Evolutionary conservation across 176 grass and related monocot species (phyloP), one percentile per base, ranked within the genome.

Genomic region (Elaeis guineensis): DNA sequence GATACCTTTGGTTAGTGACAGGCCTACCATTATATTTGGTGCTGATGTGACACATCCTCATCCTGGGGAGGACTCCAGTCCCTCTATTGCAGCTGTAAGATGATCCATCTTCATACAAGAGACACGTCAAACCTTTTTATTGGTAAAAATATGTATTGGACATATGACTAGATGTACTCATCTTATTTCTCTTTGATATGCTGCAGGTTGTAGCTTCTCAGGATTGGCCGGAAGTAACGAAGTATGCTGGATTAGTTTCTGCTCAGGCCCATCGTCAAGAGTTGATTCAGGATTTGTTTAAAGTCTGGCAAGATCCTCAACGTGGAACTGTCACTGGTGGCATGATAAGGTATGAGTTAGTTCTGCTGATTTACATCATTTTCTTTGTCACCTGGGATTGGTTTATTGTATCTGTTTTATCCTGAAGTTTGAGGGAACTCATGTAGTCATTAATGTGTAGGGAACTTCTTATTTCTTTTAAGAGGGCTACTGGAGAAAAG

Each of bases 21-120:
- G 18, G 21, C 65, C 65, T 68, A 68, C 65, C 32, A 68, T 68
- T 22, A 68, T 68, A 68, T 68, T 68, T 68, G 65, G 65, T 68
- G 65, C 65, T 23, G 65, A 68, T 39, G 65, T 68, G 9, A 68
- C 65, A 9, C 65, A 68, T 56, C 65, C 65, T 54, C 65, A 68
- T 56, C 65, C 65, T 39, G 65, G 65, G 4, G 65, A 68, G 55
- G 65, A 68, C 51, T 68, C 52, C 18, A 67, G 65, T 18, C 65
- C 65, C 11, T 67, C 65, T 21, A 67, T 67, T 55, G 65, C 65
- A 20, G 65, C 65, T 55, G 65, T 67, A 67, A 67, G 65, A 55
- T 55, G 65, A 56, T 55, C 2, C 9, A 16, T 5, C 25, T 54
- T 5, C 35, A 16, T 67, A 24, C 16, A 21, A 5, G 5, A 19